Evolutionary conservation across 2,329 filamentous ascomycete species (phyloP), one percentile per base, ranked within the genome.

Genomic region (Cytospora paraplurivora): DNA sequence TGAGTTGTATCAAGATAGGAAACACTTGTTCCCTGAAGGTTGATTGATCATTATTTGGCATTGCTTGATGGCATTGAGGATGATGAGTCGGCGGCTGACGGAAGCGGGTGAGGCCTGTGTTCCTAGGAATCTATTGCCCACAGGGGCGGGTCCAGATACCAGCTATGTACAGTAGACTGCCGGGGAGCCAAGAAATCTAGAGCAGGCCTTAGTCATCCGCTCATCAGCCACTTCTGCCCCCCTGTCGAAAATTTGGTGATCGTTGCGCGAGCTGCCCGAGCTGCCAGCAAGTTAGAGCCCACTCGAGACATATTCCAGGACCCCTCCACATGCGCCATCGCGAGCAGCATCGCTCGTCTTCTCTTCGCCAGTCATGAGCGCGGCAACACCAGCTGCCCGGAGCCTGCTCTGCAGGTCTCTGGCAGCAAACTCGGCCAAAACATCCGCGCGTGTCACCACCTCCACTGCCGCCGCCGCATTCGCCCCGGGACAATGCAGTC

Each of bases 401-500:
- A 80, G 80, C 75, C 77, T 85, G 71, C 72, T 85, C 69, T 79
- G 81, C 72, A 79, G 78, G 74, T 80, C 80, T 72, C 74, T 83
- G 66, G 72, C 74, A 68, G 74, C 76, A 70, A 70, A 72, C 51
- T 64, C 65, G 55, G 69, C 71, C 60, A 67, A 70, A 38, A 63
- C 69, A 54, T 66, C 69, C 64, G 44, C 58, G 34, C 62, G 67
- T 56, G 67, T 61, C 61, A 62, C 68, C 41, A 60, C 68, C 10
- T 51, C 69, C 35, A 44, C 71, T 52, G 49, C 68, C 57, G 55
- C 67, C 50, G 41, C 69, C 57, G 61, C 69, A 37, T 54, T 69
- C 61, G 41, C 71, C 27, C 27, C 27, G 27, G 27, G 27, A 27
- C 27, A 27, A 62, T 59, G 69, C 73, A 72, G 64, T 69, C 68